Percentiles rank a stretch among this genome's conserved stretches.
These are phyloP conservation scores for Cotoneaster glaucophyllus DNA, from an alignment of 306 rosid species.

Conservation along the genomic window DNA sequence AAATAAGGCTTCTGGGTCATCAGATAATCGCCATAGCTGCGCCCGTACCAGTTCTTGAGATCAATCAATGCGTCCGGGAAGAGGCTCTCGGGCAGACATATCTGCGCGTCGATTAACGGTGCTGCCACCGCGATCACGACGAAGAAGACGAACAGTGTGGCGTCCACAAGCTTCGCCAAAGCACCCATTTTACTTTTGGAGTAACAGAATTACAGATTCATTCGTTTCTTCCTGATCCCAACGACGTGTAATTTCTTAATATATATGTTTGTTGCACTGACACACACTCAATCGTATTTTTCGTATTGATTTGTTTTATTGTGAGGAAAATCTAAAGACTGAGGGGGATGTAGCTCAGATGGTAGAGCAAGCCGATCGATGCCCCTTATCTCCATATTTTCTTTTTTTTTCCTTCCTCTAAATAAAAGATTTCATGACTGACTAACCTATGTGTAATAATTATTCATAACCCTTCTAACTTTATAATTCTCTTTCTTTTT, in stretches of 20 bases:
- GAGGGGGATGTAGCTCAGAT: conserved; percentile 82
- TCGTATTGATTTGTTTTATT: no score
- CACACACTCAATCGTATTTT: no score
- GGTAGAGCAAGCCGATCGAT: conserved; percentile 51
- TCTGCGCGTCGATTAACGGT: conserved; percentile 59
- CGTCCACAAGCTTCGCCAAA: conserved; percentile 42
- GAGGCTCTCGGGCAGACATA: conserved; percentile 36
- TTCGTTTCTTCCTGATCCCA: no score
- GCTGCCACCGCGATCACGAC: conserved; percentile 40
- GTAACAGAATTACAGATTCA: no score
- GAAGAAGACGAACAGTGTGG: conserved; percentile 42
- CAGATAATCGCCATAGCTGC: conserved; percentile 55
- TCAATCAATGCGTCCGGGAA: conserved; percentile 46
- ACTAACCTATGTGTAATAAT: no score
- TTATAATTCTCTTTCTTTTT: no score
- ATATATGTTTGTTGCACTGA: no score
- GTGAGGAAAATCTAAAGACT: neutral
- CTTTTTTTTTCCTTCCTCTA: neutral
- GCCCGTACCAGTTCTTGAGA: conserved; percentile 44
- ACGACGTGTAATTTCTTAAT: no score
- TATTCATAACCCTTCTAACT: neutral
- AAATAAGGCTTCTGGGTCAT: conserved; percentile 58
- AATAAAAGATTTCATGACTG: no score
- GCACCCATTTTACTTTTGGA: conserved; percentile 34
- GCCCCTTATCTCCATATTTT: neutral